Evolutionary conservation across 495 filamentous ascomycete species (phyloP).

Genomic region (Corynascus novoguineensis): DNA sequence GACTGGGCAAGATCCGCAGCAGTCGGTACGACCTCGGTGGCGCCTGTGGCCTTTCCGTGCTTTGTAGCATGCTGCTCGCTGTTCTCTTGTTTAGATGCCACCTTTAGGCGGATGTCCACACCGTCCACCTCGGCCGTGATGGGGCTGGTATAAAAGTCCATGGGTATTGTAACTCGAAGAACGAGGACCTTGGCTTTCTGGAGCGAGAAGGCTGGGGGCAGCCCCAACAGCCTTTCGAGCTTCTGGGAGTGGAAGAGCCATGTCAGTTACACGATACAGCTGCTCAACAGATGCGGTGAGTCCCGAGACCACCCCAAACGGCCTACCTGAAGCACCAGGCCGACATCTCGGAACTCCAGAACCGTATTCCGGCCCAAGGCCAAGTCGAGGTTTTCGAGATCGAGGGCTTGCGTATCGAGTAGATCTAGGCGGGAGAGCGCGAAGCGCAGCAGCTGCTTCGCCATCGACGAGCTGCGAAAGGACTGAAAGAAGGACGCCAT

Average conservation of each 20-base stretch:
- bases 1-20: slow-evolving; percentile 81
- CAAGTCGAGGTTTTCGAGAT: slow-evolving; percentile 73
- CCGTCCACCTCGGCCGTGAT: slow-evolving; percentile 75
- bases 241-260: slow-evolving; percentile 53
- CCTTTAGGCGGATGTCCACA: slow-evolving; percentile 59
- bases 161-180: slow-evolving; percentile 71
- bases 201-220: slow-evolving; percentile 64
- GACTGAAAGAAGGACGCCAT: slow-evolving; percentile 63
- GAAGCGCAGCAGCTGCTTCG: slow-evolving; percentile 77
- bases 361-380: slow-evolving; percentile 68
- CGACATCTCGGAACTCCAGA: slow-evolving; percentile 76
- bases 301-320: not conserved
- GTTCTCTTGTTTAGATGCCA: slow-evolving; percentile 33
- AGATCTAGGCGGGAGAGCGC: slow-evolving; percentile 72
- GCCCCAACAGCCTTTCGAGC: slow-evolving; percentile 62
- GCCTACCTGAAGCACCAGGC: slow-evolving; percentile 64
- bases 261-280: slow-evolving; percentile 4
- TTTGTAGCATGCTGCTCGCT: slow-evolving; percentile 28
- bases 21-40: slow-evolving; percentile 57
- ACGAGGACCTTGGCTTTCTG: slow-evolving; percentile 62
- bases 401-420: slow-evolving; percentile 73
- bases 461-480: slow-evolving; percentile 59
- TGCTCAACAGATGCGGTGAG: not conserved
- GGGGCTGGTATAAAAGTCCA: slow-evolving; percentile 72
- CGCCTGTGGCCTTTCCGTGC: slow-evolving; percentile 19